Base-by-base conservation (phyloP, 2,329 filamentous ascomycete species). In the Epichloe festucae region DNA sequence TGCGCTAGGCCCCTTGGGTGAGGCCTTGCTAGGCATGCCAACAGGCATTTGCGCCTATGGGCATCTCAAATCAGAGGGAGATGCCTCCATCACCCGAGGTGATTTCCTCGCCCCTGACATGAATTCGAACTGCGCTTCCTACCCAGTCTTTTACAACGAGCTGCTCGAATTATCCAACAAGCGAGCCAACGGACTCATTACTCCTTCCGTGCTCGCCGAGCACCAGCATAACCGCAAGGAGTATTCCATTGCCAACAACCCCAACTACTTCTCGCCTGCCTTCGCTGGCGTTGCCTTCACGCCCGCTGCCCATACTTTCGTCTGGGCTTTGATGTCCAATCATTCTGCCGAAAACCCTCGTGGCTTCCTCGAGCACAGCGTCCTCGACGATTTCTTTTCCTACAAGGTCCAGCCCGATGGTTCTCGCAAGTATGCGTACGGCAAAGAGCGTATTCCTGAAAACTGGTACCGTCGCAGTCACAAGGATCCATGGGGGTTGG, bases 221-320 rank as follows among this genome's bases (percentile, higher is more conserved):
- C 21, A 35, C 41, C 39, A 36, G 38, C 40, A 41, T n/a, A 42
- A 46, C 31, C 49, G 52, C 12, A 41, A 39, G 15, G 3, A 17
- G n/a, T 27, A 78, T 54, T 73, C 70, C 17, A 68, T 75, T 10
- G 58, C 63, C 23, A 70, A 66, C 15, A 79, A 79, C 57, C 74
- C 75, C 0, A 65, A 75, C 50, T 78, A 78, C 62, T 79, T 75
- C 62, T 74, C 73, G 51, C 72, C 72, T 0, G 75, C 73, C 0
- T 70, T 73, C 50, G 72, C 73, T 5, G 74, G 75, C 14, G 62
- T 75, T 39, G 58, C 74, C 23, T 69, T 67, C 3, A 66, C 70
- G 0, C 73, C 74, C 49, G 73, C 74, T 12, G 74, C 69, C 0
- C 73, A 68, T 55, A 57, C 68, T n/a, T 75, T 75, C 55, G 55